Evolutionary conservation across 2,329 filamentous ascomycete genomes (phyloP).

Genomic region (Penicillium italicum): DNA sequence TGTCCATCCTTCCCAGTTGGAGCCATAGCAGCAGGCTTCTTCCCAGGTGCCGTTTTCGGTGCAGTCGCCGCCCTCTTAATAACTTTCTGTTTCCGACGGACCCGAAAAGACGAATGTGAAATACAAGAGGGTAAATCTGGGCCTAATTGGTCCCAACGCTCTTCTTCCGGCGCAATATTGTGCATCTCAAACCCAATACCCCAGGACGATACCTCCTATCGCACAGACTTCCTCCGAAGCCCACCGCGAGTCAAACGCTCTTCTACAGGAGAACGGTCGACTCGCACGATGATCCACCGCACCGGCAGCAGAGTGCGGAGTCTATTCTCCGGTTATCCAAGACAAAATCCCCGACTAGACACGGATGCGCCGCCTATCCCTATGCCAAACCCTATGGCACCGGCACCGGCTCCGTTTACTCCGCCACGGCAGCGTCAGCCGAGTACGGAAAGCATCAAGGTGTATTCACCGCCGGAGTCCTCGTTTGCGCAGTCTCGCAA

Average conservation of each 20-base stretch:
- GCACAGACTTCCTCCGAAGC: slow-evolving; percentile 42
- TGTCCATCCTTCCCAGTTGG: slow-evolving; percentile 41
- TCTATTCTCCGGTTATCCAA: slow-evolving; percentile 28
- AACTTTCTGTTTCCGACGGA: slow-evolving; percentile 35
- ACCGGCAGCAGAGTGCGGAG: slow-evolving; percentile 38
- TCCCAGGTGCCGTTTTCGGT: slow-evolving; percentile 45
- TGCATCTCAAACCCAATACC: slow-evolving; percentile 46
- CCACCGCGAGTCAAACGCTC: slow-evolving; percentile 18
- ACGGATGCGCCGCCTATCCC: slow-evolving; percentile 22
- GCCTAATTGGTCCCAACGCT: slow-evolving; percentile 32
- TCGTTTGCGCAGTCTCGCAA: slow-evolving; percentile 26
- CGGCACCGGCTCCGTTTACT: slow-evolving; percentile 17
- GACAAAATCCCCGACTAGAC: slow-evolving; percentile 17
- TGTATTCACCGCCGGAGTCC: slow-evolving; percentile 44
- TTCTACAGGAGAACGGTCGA: slow-evolving; percentile 30
- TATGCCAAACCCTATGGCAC: neutral
- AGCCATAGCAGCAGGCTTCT: slow-evolving; percentile 46
- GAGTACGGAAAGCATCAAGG: slow-evolving; percentile 46
- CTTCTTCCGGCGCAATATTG: slow-evolving; percentile 32
- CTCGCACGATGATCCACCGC: slow-evolving; percentile 34
- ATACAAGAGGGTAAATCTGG: slow-evolving; percentile 24
- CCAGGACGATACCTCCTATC: slow-evolving; percentile 40
- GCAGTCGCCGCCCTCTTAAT: slow-evolving; percentile 54
- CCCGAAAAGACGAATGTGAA: slow-evolving; percentile 20
- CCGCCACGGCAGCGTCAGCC: slow-evolving; percentile 26